These are phyloP conservation scores for Yamadazyma trypodendri DNA, from an alignment of 1,139 yeast genomes.

Conservation along the genomic window DNA sequence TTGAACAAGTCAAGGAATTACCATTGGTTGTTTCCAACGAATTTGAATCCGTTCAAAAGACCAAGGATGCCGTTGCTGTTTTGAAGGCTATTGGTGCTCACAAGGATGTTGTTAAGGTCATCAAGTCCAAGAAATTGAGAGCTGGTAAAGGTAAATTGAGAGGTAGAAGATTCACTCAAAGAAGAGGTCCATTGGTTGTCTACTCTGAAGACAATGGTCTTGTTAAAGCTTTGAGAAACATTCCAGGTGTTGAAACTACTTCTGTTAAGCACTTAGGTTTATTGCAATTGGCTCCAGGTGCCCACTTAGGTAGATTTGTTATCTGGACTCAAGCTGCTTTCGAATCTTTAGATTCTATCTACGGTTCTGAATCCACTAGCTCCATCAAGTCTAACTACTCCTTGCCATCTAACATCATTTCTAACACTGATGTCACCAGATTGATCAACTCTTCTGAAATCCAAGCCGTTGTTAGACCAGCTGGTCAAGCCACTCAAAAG, in stretches of 20 bases:
- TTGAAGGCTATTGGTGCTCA: constrained; percentile 99
- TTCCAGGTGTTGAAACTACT: constrained; percentile 99
- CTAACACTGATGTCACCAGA: constrained; percentile 96
- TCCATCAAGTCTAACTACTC: constrained; percentile 88
- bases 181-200: constrained; percentile 99
- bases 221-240: constrained; percentile 98
- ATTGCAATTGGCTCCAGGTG: constrained; percentile 99
- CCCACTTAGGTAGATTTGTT: constrained; percentile 99
- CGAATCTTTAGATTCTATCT: constrained; percentile 93
- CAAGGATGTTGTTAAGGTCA: constrained; percentile 96
- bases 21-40: constrained; percentile 97
- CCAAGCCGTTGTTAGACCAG: constrained; percentile 96
- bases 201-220: constrained; percentile 97
- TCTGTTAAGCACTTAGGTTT: constrained; percentile 91
- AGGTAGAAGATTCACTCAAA: constrained; percentile 99
- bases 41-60: constrained; percentile 89
- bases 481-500: constrained; percentile 93
- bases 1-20: constrained; percentile 96
- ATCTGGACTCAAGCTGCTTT: constrained; percentile 99
- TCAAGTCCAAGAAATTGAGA: constrained; percentile 98
- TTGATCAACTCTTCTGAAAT: constrained; percentile 99
- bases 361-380: constrained; percentile 89
- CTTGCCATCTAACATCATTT: constrained; percentile 89
- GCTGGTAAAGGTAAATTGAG: constrained; percentile 99
- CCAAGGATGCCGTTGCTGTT: constrained; percentile 98